A percentile compares a stretch with the other conserved stretches of the same genome.
phyloP scores from a whole-genome alignment of 257 asterid genomes.

The Fraxinus quadrangulata region DNA sequence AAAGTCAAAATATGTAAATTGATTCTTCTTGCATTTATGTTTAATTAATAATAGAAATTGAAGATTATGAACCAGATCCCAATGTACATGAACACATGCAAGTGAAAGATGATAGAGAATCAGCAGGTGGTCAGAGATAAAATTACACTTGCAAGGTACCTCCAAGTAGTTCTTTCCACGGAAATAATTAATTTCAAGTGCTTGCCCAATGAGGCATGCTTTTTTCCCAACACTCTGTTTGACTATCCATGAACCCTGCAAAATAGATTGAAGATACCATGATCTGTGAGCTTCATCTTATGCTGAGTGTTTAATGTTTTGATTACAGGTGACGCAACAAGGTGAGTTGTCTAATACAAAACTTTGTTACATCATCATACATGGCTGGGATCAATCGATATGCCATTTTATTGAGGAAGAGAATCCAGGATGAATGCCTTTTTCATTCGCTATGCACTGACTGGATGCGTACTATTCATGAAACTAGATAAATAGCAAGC shows the following conservation, averaged over 20 bases:
- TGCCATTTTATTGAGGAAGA: too few relatives aligned
- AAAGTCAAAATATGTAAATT: too few relatives aligned
- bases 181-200: slow-evolving; percentile 70
- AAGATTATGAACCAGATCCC: slow-evolving; percentile 1
- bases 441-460: too few relatives aligned
- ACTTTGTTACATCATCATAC: neutral
- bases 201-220: slow-evolving; percentile 91
- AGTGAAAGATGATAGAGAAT: slow-evolving; percentile 16
- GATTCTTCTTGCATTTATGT: too few relatives aligned
- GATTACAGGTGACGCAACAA: neutral
- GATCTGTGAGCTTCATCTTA: slow-evolving; percentile 1
- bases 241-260: slow-evolving; percentile 95
- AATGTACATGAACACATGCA: slow-evolving; percentile 3
- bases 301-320: too few relatives aligned
- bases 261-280: slow-evolving; percentile 22
- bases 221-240: slow-evolving; percentile 95
- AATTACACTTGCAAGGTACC: slow-evolving; percentile 45
- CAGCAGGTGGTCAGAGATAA: slow-evolving; percentile 12
- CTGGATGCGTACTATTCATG: neutral
- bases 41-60: neutral
- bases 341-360: neutral
- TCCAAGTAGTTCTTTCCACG: slow-evolving; percentile 84
- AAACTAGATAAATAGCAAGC: neutral
- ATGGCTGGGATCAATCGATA: neutral
- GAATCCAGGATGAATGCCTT: too few relatives aligned